These are phyloP conservation scores for Zygnema cylindricum DNA, from an alignment of 139 green algal species.

Conservation along the genomic window DNA sequence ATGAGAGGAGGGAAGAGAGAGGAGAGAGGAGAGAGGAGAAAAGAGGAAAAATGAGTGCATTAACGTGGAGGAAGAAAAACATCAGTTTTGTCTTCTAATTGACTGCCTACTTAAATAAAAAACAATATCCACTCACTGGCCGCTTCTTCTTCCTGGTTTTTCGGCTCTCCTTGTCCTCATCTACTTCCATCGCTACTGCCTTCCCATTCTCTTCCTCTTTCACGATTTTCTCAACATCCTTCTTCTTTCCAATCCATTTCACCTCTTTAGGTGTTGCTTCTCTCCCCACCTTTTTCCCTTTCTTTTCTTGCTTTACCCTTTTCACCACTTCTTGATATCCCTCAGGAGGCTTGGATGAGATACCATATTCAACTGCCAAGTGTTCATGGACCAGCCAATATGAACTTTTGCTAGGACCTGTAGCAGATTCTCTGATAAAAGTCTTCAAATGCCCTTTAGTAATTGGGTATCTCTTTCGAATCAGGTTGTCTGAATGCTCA, in stretches of 20 bases:
- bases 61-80: too few species aligned
- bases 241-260: background rate
- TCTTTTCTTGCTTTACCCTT: conserved; percentile 22
- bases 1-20: background rate
- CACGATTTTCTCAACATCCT: background rate
- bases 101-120: too few species aligned
- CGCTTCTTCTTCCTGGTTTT: conserved; percentile 4
- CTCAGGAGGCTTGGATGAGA: conserved; percentile 2
- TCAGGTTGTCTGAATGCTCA: background rate
- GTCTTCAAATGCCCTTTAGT: conserved; percentile 40
- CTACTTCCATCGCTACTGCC: background rate
- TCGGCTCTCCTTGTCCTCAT: conserved; percentile 17
- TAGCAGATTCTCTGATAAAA: conserved; percentile 49
- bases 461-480: conserved; percentile 33
- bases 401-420: background rate
- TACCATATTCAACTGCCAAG: conserved; percentile 10
- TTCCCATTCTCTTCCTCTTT: background rate
- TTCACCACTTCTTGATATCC: background rate
- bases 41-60: too few species aligned
- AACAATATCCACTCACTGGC: background rate
- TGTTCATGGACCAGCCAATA: conserved; percentile 32
- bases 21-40: too few species aligned
- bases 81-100: too few species aligned
- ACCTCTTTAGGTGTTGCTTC: background rate
- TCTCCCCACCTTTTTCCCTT: background rate